Evolutionary conservation across 768 basidiomycete genomes (phyloP), one percentile per base, ranked within the genome.

Genomic region (Macrolepiota fuliginosa): DNA sequence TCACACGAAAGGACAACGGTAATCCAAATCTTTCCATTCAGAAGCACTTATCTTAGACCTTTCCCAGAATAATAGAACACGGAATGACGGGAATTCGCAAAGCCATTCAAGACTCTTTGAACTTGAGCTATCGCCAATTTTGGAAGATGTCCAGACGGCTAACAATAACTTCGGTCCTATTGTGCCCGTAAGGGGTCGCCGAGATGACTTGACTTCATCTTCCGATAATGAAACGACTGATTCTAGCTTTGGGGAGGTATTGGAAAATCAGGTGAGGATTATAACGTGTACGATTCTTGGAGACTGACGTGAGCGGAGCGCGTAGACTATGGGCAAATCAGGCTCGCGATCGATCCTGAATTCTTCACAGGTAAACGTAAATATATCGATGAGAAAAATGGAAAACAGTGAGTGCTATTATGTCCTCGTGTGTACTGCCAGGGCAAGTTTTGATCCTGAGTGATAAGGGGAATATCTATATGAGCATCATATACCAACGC

Each of bases 91-190:
- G 40, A 64, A 27, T 35, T 4, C 39, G 17, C 65, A 36, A 66
- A 62, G 53, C 55, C 61, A 47, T 19, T 67, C 69, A n/a, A 70
- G 63, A 42, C 62, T 64, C 27, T 74, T 76, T 56, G 74, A 73
- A 61, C 63, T 70, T 15, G 74, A 72, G 53, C 56, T 77, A 36
- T 77, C 76, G 9, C 75, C 76, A 24, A 76, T 76, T 59, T 64
- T 76, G 15, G 76, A 77, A 64, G 74, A 76, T 52, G 60, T 67
- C n/a, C 65, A 68, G 46, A 67, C 66, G 19, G 70, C 70, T 52
- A 56, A 59, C 11, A 60, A 64, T 54, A 56, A 64, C 24, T 39
- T 58, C 40, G 63, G 57, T 62, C 40, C 64, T 36, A 35, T 35
- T 15, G 46, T 27, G 35, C 35, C 19, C 35, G 45, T 6, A 27